Evolutionary conservation across 2,329 filamentous ascomycete species (phyloP), one percentile per base, ranked within the genome.

Genomic region (Meredithiella fracta): DNA sequence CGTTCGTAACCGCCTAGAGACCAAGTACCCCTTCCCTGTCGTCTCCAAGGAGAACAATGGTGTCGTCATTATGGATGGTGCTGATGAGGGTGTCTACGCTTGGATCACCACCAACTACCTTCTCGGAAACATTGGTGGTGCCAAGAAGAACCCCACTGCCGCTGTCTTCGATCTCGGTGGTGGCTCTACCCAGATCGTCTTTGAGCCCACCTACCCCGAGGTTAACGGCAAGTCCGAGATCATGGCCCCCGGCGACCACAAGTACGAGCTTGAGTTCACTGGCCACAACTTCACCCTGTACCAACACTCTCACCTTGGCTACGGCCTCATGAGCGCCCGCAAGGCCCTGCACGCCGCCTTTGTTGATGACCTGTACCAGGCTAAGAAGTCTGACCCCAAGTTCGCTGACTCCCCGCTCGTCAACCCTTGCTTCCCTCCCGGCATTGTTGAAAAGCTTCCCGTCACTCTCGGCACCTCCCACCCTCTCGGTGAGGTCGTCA

Each of bases 61-160:
- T 57, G 88, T 98, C 26, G 80, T 89, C 60, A 94, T 98, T 68
- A 98, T 98, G 92, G 90, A 95, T 64, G 92, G 92, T 60, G 89
- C 86, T 53, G 86, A 96, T 65, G 92, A 98, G 72, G 92, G 92
- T 66, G 91, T 98, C 29, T 98, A 94, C 66, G 94, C 92, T 54
- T 98, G 92, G 92, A 94, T 98, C 68, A 98, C 92, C 5, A 92
- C 89, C 62, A 98, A 98, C 76, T 98, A 98, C 70, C 83, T 98
- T 42, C 80, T 98, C 23, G 91, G 91, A 65, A 97, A 97, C 73
- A 97, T 98, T 68, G 92, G 92, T 59, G 86, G 86, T 9, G 86
- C 89, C 1, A 91, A 96, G 66, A 81, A 90, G 67, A 88, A 80
- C 60, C 85, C 88, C 53, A 97, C 92, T 1, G 94, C 92, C 42